Conservation (phyloP, 2,329 filamentous ascomycete genomes). For the Aspergillus sclerotialis region DNA sequence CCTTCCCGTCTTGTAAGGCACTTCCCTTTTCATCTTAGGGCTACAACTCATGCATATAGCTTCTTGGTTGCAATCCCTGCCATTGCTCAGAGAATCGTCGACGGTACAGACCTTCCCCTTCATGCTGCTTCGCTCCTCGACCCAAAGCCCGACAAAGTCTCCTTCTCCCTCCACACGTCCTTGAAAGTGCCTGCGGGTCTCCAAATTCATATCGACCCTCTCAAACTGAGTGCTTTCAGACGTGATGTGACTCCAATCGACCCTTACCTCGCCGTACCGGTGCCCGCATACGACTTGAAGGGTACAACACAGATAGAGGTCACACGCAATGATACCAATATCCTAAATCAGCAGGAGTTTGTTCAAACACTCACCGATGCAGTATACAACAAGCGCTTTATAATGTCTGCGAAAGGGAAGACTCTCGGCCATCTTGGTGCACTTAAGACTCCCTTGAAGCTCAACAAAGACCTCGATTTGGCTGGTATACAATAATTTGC, state of each 20-base stretch:
- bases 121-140: conserved; percentile 14
- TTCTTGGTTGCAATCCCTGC: conserved; percentile 17
- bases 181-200: conserved; percentile 12
- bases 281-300: conserved; percentile 12
- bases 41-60: conserved; percentile 3
- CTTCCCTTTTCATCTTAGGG: neutral
- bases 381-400: conserved; percentile 31
- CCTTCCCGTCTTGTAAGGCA: conserved; percentile 17
- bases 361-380: conserved; percentile 34
- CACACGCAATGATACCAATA: conserved; percentile 25
- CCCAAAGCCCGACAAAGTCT: conserved; percentile 11
- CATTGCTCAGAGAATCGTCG: conserved; percentile 16
- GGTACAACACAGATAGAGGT: conserved; percentile 28
- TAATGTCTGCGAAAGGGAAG: conserved; percentile 33
- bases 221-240: conserved; percentile 38
- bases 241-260: conserved; percentile 21
- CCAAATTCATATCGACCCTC: conserved; percentile 21
- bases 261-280: conserved; percentile 9
- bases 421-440: conserved; percentile 35
- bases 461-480: conserved; percentile 40
- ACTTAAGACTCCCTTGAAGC: conserved; percentile 29
- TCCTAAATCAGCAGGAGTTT: conserved; percentile 37
- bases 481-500: conserved; percentile 12
- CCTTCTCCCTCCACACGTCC: conserved; percentile 14
- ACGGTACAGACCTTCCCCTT: conserved; percentile 15